Evolutionary conservation across 495 filamentous ascomycete species (phyloP), one percentile per base, ranked within the genome.

Genomic region (Trichoderma erinaceum): DNA sequence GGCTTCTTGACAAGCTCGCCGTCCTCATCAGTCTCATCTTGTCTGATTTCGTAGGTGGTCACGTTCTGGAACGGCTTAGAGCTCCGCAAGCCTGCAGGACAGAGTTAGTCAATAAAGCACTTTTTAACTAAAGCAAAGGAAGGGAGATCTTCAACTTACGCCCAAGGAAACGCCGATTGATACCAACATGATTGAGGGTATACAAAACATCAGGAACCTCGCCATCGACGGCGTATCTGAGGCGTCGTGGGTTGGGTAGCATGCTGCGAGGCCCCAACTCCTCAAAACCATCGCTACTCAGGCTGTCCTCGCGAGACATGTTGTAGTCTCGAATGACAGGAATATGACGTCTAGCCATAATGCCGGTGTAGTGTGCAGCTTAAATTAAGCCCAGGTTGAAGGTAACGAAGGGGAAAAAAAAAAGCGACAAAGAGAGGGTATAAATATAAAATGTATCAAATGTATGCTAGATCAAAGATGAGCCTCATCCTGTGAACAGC

Each of bases 211-310:
- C 41, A 32, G 65, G 65, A 16, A 48, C 43, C 44, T 66, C n/a
- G 65, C 65, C 65, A 4, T 66, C 65, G 41, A 66, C 65, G 25
- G 25, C 27, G 27, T 61, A 61, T n/a, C 50, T 66, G 11, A 66
- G n/a, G 5, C 11, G 41, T 41, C 64, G 64, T 13, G 64, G 18
- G 11, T 65, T 65, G 11, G 64, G 64, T 35, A 41, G 32, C 38
- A 46, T 46, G 64, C 41, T 65, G 64, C 64, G 64, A 10, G 56
- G 56, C 5, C 56, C 56, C 23, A 61, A 8, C 11, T 61, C 56
- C 27, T 61, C 56, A 18, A 61, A 61, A 7, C 25, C 56, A 16
- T 61, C 56, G 13, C 56, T 38, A 38, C 35, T 61, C 56, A 61
- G 27, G 27, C 56, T 61, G 27, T 61, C 56, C 25, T 61, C 56